Base-by-base conservation (phyloP, 768 basidiomycete genomes). In the Lentinula aciculospora region DNA sequence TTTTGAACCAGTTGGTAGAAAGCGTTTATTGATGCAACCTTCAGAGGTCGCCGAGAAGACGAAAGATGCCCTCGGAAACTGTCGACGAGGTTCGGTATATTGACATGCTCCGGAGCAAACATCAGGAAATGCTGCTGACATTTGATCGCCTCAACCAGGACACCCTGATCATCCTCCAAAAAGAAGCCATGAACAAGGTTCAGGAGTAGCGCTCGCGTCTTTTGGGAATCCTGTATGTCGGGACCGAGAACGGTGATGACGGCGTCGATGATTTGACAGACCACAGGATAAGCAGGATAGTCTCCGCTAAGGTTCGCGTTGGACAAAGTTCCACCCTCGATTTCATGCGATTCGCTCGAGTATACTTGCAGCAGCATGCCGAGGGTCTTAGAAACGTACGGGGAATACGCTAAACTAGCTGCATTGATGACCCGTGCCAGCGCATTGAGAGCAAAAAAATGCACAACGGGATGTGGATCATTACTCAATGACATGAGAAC, bases 71-170 rank as follows among this genome's bases (percentile, higher is more conserved):
- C 73, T 44, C 91, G 81, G 71, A 98, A 93, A 34, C 80, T 85
- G 40, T 79, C 74, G 25, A 98, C 88, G 7, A 95, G 78, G 36
- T 84, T 83, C 0, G 93, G 89, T 12, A 94, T 82, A 59, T 94
- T 79, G 57, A 93, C 84, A 54, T 92, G 81, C 61, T 91, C 84
- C 0, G 94, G 88, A 0, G 92, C 88, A 63, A 98, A 98, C 85
- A 99, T 96, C 39, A 98, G 80, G 76, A 97, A 88, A 68, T 98
- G 96, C 65, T 98, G 96, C 10, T 94, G 86, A 70, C 94, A 96
- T 71, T 89, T 92, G 70, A 98, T 95, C 2, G 94, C 94, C 69
- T 98, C 94, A 1, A 98, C 91, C 36, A 87, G 80, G 56, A 94
- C 86, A 1, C 87, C 86, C 65, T 96, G 93, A 62, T 97, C 93